Evolutionary conservation across 768 basidiomycete species (phyloP), one percentile per base, ranked within the genome.

Genomic region (Amanita thiersii): DNA sequence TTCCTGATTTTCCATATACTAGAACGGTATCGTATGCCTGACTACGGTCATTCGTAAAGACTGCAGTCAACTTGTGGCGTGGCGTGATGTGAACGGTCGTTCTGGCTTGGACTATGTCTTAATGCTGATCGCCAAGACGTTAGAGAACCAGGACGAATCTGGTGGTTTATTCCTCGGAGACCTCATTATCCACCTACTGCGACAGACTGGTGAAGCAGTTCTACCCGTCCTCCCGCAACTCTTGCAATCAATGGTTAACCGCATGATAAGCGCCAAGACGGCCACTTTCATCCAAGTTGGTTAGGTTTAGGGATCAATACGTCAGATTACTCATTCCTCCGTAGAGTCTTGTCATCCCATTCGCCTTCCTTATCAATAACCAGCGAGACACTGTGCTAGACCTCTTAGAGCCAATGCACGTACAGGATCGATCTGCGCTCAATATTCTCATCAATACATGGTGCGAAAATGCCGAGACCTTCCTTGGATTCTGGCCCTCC

Each of bases 81-180:
- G 91, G 89, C 68, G 61, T 19, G 81, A 86, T 49, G 48, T 64
- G 0, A 68, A 69, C 32, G 82, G 86, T 15, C 74, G 79, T 47
- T 74, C 73, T 19, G 94, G 94, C 10, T 73, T 97, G 7, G 77
- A 83, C 25, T 70, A 79, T 45, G 72, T 86, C 11, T 68, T 97
- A 34, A 69, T 70, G 9, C 65, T 96, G 30, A 77, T 97, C 25
- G 88, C 84, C 19, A 79, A 75, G 47, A 73, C 87, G 33, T 67
- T 99, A 19, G 74, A 79, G 43, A 76, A 69, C 46, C 78, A 86
- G 48, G 86, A 91, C 47, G 96, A 99, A 59, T 85, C 92, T 0
- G 91, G 86, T 29, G 94, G 93, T 7, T 73, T 98, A 15, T 84
- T 86, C 39, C 84, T 97, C 35, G 96, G 96, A 14, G 94, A 98